phyloP scores from a whole-genome alignment of 768 basidiomycete species.

The Russula ochroleuca region DNA sequence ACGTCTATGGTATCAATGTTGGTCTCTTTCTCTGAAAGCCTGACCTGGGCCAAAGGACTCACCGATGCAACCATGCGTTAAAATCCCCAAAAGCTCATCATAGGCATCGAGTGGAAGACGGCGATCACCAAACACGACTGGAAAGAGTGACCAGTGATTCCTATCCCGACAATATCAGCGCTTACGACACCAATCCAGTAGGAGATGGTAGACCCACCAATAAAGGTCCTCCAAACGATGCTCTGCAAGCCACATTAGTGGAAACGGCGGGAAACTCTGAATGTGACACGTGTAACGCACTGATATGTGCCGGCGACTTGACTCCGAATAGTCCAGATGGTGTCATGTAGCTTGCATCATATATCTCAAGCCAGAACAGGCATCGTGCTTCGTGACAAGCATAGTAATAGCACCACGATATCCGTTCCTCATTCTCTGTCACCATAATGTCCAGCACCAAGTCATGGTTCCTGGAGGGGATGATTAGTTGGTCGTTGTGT shows the following conservation, averaged over 20 bases:
- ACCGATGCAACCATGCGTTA: constrained; percentile 41
- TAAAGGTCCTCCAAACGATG: constrained; percentile 29
- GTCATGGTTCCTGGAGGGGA: constrained; percentile 28
- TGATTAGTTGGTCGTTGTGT: constrained; percentile 16
- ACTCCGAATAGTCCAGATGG: constrained; percentile 27
- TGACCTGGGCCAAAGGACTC: neutral
- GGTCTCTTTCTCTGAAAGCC: neutral
- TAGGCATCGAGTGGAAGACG: constrained; percentile 17
- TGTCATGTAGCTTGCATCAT: constrained; percentile 37
- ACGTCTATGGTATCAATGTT: constrained; percentile 4
- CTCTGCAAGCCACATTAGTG: constrained; percentile 17
- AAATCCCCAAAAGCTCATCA: constrained; percentile 39
- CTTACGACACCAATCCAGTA: neutral
- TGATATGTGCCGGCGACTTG: constrained; percentile 18
- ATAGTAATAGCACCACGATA: constrained; percentile 44
- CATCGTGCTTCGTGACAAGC: constrained; percentile 43
- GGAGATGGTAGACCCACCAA: constrained; percentile 24
- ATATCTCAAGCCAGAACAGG: constrained; percentile 52
- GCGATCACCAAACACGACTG: constrained; percentile 20
- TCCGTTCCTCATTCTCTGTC: constrained; percentile 33
- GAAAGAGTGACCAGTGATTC: constrained; percentile 33
- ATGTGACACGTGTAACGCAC: constrained; percentile 14
- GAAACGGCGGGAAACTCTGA: neutral
- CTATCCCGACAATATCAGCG: constrained; percentile 18
- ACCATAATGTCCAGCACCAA: constrained; percentile 29